phyloP scores from a whole-genome alignment of 495 filamentous ascomycete species.

The Penicillium arizonense region DNA sequence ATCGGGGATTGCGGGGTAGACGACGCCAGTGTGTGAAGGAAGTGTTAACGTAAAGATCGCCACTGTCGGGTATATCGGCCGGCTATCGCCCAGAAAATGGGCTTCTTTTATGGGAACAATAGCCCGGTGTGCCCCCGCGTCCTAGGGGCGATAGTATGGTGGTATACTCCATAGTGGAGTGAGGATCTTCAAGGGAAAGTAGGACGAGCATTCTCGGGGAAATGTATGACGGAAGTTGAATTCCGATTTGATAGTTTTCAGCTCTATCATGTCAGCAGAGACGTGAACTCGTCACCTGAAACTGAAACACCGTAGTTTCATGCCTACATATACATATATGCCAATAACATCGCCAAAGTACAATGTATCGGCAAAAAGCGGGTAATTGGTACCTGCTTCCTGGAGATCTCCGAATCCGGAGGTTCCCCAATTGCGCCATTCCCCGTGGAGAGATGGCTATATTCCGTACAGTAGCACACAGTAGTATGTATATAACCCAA shows the following conservation, averaged over 20 bases:
- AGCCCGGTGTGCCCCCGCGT: background rate
- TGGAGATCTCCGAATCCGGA: conserved; percentile 4
- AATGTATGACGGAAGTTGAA: background rate
- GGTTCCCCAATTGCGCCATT: background rate
- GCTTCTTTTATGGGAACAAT: background rate
- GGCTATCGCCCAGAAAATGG: background rate
- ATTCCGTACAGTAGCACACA: background rate
- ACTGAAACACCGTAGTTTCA: conserved; percentile 2
- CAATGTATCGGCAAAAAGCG: conserved; percentile 25
- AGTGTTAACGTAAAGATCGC: background rate
- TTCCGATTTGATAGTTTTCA: background rate
- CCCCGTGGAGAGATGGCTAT: conserved; percentile 5
- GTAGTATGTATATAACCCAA: background rate
- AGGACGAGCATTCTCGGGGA: too few species aligned
- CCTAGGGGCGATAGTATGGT: too few species aligned
- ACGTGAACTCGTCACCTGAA: background rate
- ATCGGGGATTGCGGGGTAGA: conserved; percentile 6
- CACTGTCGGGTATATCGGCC: background rate
- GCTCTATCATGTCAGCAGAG: background rate
- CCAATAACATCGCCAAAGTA: background rate
- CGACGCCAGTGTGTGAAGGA: background rate
- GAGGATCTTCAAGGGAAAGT: too few species aligned
- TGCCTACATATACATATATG: background rate
- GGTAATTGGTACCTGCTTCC: conserved; percentile 25
- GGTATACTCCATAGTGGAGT: too few species aligned